These are phyloP conservation scores for Boletus bicolor DNA, from an alignment of 768 basidiomycete species.

Conservation along the genomic window DNA sequence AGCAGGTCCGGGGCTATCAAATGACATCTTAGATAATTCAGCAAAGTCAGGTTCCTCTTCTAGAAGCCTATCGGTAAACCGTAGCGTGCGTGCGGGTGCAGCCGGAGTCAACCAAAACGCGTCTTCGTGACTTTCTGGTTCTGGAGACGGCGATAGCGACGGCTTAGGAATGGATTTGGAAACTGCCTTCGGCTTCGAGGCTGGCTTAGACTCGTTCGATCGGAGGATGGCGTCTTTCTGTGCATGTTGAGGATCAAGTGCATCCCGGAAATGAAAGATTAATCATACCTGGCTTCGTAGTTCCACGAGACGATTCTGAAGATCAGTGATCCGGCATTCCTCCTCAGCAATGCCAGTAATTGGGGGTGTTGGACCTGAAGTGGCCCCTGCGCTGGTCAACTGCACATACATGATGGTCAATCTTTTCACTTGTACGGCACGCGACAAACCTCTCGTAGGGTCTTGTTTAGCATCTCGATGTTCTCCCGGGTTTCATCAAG, in stretches of 20 bases:
- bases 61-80: conserved; percentile 59
- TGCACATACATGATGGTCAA: conserved; percentile 3
- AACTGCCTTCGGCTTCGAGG: conserved; percentile 8
- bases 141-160: conserved; percentile 18
- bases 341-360: conserved; percentile 36
- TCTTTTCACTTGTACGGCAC: conserved; percentile 1
- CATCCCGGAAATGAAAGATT: not conserved
- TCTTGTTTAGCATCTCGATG: conserved; percentile 34
- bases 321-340: conserved; percentile 40
- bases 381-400: conserved; percentile 15
- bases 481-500: conserved; percentile 37
- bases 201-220: conserved; percentile 16
- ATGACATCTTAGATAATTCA: conserved; percentile 45
- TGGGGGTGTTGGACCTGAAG: conserved; percentile 22
- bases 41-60: conserved; percentile 62
- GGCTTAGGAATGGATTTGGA: conserved; percentile 13
- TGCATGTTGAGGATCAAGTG: not conserved
- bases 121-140: conserved; percentile 45
- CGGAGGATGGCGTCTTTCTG: conserved; percentile 31
- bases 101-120: conserved; percentile 63
- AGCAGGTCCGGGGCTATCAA: conserved; percentile 42
- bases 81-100: conserved; percentile 51
- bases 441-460: conserved; percentile 39
- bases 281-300: conserved; percentile 38
- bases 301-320: conserved; percentile 42